Conservation (phyloP, 495 filamentous ascomycete species). For the Entonaema liquescens region DNA sequence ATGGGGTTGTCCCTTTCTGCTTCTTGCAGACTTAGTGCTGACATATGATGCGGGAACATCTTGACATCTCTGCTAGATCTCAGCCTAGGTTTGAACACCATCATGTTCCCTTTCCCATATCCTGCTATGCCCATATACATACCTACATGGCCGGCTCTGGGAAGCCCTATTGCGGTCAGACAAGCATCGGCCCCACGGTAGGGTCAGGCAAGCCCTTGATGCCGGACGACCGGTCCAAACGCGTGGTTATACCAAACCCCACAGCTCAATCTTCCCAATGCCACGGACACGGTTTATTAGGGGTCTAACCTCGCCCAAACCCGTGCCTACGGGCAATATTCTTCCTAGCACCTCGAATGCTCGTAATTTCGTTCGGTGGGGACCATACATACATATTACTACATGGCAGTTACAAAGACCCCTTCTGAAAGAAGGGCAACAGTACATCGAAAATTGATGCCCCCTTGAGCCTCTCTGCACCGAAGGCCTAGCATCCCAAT, state of each 20-base stretch:
- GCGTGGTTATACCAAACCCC: conserved; percentile 34
- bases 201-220: conserved; percentile 8
- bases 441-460: too few species aligned
- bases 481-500: conserved; percentile 30
- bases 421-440: background rate
- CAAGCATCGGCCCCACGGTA: conserved; percentile 20
- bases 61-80: conserved; percentile 8
- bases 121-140: background rate
- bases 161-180: background rate
- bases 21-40: conserved; percentile 19
- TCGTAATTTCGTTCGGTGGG: conserved; percentile 22
- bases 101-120: conserved; percentile 5
- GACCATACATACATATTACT: too few species aligned
- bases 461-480: conserved; percentile 8
- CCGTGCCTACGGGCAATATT: background rate
- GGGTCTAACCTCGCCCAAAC: conserved; percentile 1
- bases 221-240: conserved; percentile 19
- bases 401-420: background rate
- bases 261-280: conserved; percentile 36
- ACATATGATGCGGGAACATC: conserved; percentile 14
- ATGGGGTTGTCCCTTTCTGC: conserved; percentile 6
- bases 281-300: conserved; percentile 41
- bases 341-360: background rate
- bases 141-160: background rate
- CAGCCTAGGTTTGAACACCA: background rate